These are phyloP conservation scores for Vitis hybrid DNA, from an alignment of 177 flowering plant species.

Conservation along the genomic window DNA sequence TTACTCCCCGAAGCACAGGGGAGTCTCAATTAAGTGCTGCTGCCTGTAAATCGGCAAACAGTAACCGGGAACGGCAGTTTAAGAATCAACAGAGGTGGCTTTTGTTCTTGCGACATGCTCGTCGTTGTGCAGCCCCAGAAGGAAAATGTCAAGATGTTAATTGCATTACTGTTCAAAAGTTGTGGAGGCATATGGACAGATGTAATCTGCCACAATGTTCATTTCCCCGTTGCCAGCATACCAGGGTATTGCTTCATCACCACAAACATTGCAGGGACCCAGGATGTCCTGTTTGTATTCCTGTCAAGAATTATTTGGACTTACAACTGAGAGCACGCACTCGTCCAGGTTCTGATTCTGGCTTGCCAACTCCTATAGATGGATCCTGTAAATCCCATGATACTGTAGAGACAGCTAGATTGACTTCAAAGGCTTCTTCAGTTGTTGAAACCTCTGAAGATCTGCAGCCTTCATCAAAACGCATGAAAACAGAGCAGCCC, in stretches of 20 bases:
- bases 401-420: constrained; percentile 32
- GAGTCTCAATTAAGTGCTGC: constrained; percentile 32
- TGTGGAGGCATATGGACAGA: constrained; percentile 57
- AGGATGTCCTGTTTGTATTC: constrained; percentile 80
- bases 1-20: constrained; percentile 27
- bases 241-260: constrained; percentile 55
- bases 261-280: constrained; percentile 41
- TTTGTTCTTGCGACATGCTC: constrained; percentile 77
- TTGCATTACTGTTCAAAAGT: constrained; percentile 53
- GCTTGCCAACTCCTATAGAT: constrained; percentile 28
- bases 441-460: constrained; percentile 49
- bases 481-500: constrained; percentile 69
- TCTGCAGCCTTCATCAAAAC: constrained; percentile 59
- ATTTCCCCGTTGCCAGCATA: constrained; percentile 56
- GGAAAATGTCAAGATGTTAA: constrained; percentile 66
- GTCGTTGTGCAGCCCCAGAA: constrained; percentile 64
- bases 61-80: constrained; percentile 36
- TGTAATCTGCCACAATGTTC: constrained; percentile 53
- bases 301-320: constrained; percentile 42
- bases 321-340: constrained; percentile 27
- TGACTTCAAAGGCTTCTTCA: constrained; percentile 32
- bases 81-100: constrained; percentile 71
- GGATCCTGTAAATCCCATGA: constrained; percentile 43
- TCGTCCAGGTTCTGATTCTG: constrained; percentile 28
- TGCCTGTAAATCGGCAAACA: constrained; percentile 29